Base-by-base conservation (phyloP, 1,284 basidiomycete genomes). In the Pholiota adiposa region DNA sequence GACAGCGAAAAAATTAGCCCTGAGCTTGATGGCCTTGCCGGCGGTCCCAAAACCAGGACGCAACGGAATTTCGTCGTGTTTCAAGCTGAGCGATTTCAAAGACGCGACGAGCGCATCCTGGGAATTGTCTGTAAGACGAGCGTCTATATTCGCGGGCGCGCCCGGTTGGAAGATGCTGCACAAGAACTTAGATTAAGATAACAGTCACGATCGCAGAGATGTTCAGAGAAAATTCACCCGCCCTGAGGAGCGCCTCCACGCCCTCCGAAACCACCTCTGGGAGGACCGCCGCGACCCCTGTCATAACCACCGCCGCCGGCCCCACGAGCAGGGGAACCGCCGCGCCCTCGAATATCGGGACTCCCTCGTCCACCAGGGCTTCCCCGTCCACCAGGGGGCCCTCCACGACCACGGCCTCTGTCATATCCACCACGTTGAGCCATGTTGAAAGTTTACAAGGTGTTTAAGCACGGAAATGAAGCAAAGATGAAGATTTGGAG, bases 1-100 rank as follows among this genome's bases (percentile, higher is more conserved):
- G 18, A 93, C 78, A 1, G 90, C 85, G 73, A 92, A 92, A 76
- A 87, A 91, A 65, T 93, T 93, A 11, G 89, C 79, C 12, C 90
- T 84, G 36, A 93, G 76, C 63, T 82, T 87, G 72, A 92, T 84
- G 31, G 72, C 62, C 11, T 56, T 80, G 7, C 91, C 91, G 1
- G 65, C 67, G 0, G 77, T 86, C 3, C 91, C 92, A 69, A 85
- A 90, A 59, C 79, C 86, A 14, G 89, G 89, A 23, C 91, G 85
- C 6, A 82, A 64, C 12, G 92, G 91, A 44, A 91, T 77, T 11
- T 86, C 82, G 41, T 77, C 76, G 1, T 76, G 63, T n/a, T 71
- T 70, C 6, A 86, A 53, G 14, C 67, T 72, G 48, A 88, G 68
- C 1, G 68, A 65, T 16, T 74, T 72, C 62, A 92, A 79, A 0